Conservation (phyloP, 805 yeast species). For the Wickerhamiella spandovensis region DNA sequence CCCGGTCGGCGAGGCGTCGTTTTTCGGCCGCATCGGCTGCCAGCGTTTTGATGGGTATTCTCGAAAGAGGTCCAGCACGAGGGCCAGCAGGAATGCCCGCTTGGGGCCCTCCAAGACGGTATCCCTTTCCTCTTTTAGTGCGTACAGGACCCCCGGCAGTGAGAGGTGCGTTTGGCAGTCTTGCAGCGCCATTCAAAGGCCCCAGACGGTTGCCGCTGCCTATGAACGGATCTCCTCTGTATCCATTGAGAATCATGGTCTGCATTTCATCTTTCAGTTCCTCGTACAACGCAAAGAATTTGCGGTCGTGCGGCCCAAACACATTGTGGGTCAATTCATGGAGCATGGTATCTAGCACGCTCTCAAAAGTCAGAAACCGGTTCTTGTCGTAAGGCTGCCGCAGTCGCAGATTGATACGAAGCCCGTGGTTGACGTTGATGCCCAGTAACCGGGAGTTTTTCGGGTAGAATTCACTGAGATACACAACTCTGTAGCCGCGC, state of each 20-base stretch:
- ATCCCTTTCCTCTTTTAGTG: not conserved
- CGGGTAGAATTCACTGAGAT: slow-evolving; percentile 73
- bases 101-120: slow-evolving; percentile 22
- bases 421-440: slow-evolving; percentile 67
- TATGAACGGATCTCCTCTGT: slow-evolving; percentile 34
- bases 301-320: slow-evolving; percentile 66
- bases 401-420: slow-evolving; percentile 56
- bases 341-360: slow-evolving; percentile 66
- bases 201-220: slow-evolving; percentile 39
- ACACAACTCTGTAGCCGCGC: slow-evolving; percentile 49
- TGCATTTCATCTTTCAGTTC: slow-evolving; percentile 40
- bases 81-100: slow-evolving; percentile 21
- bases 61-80: slow-evolving; percentile 10
- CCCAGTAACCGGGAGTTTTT: slow-evolving; percentile 54
- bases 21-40: slow-evolving; percentile 47
- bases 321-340: slow-evolving; percentile 80
- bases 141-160: too few species aligned
- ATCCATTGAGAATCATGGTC: slow-evolving; percentile 28
- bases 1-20: slow-evolving; percentile 25
- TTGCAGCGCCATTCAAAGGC: slow-evolving; percentile 4
- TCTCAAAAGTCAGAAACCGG: slow-evolving; percentile 45
- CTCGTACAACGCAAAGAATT: slow-evolving; percentile 54
- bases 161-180: not conserved
- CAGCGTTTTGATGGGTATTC: not conserved
- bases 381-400: slow-evolving; percentile 42